Conservation (phyloP, 2,329 filamentous ascomycete genomes). For the Talaromyces albobiverticillius region DNA sequence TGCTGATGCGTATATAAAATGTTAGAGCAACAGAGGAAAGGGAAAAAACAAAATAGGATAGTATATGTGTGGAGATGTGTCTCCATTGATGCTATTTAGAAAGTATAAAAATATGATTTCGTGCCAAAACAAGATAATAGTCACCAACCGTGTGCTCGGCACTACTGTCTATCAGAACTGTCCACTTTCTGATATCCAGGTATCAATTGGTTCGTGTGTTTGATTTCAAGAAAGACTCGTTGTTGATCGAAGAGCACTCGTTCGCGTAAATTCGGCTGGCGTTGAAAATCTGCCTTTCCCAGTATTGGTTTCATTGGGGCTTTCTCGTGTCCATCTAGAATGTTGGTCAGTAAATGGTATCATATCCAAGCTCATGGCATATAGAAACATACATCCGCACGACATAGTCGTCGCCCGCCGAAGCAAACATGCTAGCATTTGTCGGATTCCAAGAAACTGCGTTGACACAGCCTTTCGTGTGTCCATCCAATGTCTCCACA, state of each 20-base stretch:
- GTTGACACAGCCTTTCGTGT: conserved; percentile 75
- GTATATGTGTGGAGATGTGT: conserved; percentile 1
- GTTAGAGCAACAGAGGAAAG: neutral
- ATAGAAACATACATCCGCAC: conserved; percentile 72
- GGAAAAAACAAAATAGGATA: neutral
- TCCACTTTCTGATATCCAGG: neutral
- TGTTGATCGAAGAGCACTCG: conserved; percentile 42
- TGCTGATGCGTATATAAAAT: neutral
- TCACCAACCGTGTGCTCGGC: neutral
- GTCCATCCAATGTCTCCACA: conserved; percentile 73
- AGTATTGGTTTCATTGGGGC: conserved; percentile 21
- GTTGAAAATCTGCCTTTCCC: conserved; percentile 28
- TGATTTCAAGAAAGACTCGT: conserved; percentile 23
- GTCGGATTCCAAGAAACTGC: conserved; percentile 84
- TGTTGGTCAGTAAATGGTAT: neutral
- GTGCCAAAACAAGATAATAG: conserved; percentile 3
- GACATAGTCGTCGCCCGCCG: conserved; percentile 80
- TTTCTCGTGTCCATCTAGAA: conserved; percentile 36
- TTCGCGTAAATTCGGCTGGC: conserved; percentile 36
- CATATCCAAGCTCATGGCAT: neutral
- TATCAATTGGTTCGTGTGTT: neutral
- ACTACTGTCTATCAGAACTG: neutral
- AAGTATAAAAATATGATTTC: conserved; percentile 8
- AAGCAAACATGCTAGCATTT: conserved; percentile 81
- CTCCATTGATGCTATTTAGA: conserved; percentile 5